Base-by-base conservation (phyloP, 177 flowering plant genomes). In the Tripterygium wilfordii region DNA sequence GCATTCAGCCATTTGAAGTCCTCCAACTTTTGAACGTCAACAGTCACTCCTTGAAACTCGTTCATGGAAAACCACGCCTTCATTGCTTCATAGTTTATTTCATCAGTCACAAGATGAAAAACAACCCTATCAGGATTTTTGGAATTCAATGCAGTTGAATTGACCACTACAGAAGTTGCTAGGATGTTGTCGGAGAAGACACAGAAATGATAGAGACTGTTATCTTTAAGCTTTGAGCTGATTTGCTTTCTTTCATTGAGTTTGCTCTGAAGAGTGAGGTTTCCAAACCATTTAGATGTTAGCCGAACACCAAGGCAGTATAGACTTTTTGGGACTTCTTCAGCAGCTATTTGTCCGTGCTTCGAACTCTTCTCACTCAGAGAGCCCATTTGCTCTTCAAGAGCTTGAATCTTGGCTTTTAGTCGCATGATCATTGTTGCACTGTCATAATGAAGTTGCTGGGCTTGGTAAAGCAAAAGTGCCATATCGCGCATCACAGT, bases 141-240 rank as follows among this genome's bases (percentile, higher is more conserved):
- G 15, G 95, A 70, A 56, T 79, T 83, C 36, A 60, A 19, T 15
- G 85, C 72, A 16, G 95, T 86, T 38, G 97, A 88, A 53, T 88
- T 88, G 42, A 88, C 74, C 42, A 83, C 95, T 16, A 83, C 95
- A 38, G 95, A 88, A 49, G 92, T 75, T 21, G 95, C 95, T 19
- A 88, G 80, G 42, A 86, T 70, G 63, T 88, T 88, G 67, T 88
- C 97, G 10, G 97, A 88, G 70, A 88, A 86, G 22, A 88, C 76
- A 58, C 89, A 81, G 49, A 83, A 86, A 64, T 88, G 97, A 58
- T 70, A 68, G 46, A 81, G 80, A 57, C 54, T 72, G 57, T 73
- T 77, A 60, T 86, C 84, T 17, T 30, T 54, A 21, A 80, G 84
- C 39, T 74, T 79, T 33, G 36, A 25, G 1, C 62, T 62, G n/a